Base-by-base conservation (phyloP, 192 early-diverging fungal genomes). In the Coemansia sp. region DNA sequence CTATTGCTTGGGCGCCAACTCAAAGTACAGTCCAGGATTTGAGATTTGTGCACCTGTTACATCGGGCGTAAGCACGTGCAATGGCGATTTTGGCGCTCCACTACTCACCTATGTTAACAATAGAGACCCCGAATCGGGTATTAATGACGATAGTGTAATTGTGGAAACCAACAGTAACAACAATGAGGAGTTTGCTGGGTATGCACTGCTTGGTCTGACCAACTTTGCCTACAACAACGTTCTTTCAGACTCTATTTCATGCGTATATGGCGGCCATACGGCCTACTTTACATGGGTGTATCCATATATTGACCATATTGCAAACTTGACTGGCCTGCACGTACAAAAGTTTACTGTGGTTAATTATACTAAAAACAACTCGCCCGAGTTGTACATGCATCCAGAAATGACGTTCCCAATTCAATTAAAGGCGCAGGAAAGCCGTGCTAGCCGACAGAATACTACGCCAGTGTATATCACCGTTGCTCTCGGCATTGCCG, bases 331-430 rank as follows among this genome's bases (percentile, higher is more conserved):
- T 29, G 22, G 23, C 17, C 48, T 73, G 5, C 11, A 61, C 5
- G 59, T 59, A 15, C 32, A 57, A 32, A 61, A 67, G 35, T 57
- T 65, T 50, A 60, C 70, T 41, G 43, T 60, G 11, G 49, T 57
- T 19, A 22, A 25, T 9, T 15, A 10, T 8, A 55, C 24, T 14
- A 10, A 11, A 8, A 29, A 12, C 24, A 29, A 35, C 53, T 32
- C 53, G 15, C 53, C 19, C 1, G 53, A 55, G 53, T 25, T 25
- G 27, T 55, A 55, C 29, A 25, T 55, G 53, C 53, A 55, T 29
- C 53, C 53, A 17, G 23, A 55, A 2, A 25, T 55, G 23, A 15
- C n/a, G 12, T 55, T 55, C 27, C 53, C 53, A 11, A 55, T 55
- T 19, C 53, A 55, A n/a, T 55, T 25, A 7, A 25, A 55, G 11